Evolutionary conservation across 345 rosid genomes (phyloP).

Genomic region (Geranium brycei): DNA sequence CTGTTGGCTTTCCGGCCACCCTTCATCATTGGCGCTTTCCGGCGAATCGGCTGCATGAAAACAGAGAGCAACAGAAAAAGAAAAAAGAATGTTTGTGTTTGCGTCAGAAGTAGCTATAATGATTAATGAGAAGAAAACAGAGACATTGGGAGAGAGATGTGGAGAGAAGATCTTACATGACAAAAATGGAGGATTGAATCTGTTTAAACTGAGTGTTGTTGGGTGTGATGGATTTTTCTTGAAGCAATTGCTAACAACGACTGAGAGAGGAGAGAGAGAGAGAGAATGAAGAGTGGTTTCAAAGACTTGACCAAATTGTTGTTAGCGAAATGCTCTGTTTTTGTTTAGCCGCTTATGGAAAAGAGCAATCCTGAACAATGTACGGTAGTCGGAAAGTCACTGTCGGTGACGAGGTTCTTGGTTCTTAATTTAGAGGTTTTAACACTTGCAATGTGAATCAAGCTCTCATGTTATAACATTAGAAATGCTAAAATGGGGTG

Average conservation of each 20-base stretch:
- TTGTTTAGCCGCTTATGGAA: too few species aligned
- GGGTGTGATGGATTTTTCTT: neutral
- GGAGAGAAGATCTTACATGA: slow-evolving; percentile 1
- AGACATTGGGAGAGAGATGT: neutral
- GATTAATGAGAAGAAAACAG: neutral
- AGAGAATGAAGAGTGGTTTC: neutral
- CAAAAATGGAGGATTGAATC: slow-evolving; percentile 25
- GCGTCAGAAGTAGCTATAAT: neutral
- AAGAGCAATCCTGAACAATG: too few species aligned
- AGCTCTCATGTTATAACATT: too few species aligned
- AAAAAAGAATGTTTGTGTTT: neutral
- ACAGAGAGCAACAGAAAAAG: neutral
- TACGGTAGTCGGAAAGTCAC: too few species aligned
- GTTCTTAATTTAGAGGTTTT: too few species aligned
- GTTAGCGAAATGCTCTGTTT: too few species aligned
- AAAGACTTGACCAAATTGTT: too few species aligned
- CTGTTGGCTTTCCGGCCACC: slow-evolving; percentile 37
- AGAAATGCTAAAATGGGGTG: too few species aligned
- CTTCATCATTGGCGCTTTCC: slow-evolving; percentile 38
- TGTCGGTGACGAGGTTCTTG: too few species aligned
- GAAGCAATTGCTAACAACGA: slow-evolving; percentile 11
- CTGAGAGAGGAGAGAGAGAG: slow-evolving; percentile 4
- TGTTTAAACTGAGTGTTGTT: slow-evolving; percentile 21
- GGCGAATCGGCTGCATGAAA: slow-evolving; percentile 35
- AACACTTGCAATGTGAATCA: too few species aligned